phyloP scores from a whole-genome alignment of 768 basidiomycete species.

The Boletus reticulatus region DNA sequence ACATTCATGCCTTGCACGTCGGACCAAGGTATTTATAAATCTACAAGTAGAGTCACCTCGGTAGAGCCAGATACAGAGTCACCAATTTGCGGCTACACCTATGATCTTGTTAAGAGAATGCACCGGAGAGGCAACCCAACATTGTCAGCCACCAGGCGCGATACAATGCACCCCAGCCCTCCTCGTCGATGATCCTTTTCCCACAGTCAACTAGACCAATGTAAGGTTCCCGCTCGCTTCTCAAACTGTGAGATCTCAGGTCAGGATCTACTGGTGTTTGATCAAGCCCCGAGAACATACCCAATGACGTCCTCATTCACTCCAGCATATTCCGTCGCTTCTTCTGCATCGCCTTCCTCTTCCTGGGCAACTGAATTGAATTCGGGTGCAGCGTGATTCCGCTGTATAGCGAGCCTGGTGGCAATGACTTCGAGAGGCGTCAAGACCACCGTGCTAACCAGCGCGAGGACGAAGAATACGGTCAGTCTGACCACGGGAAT shows the following conservation, averaged over 20 bases:
- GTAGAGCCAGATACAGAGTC: not conserved
- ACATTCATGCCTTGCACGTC: no score
- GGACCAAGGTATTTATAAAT: no score
- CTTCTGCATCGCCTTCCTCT: slow-evolving; percentile 62
- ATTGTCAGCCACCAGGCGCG: slow-evolving; percentile 87
- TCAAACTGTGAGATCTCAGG: slow-evolving; percentile 43
- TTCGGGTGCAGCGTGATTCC: slow-evolving; percentile 75
- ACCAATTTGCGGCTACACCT: not conserved
- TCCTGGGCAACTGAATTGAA: slow-evolving; percentile 76
- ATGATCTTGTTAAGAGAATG: slow-evolving; percentile 35
- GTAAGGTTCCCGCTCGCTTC: slow-evolving; percentile 80
- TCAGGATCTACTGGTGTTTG: not conserved
- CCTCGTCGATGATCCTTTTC: slow-evolving; percentile 75
- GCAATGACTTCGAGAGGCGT: slow-evolving; percentile 80
- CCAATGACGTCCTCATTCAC: slow-evolving; percentile 83
- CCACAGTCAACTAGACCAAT: slow-evolving; percentile 70
- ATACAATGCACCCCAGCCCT: slow-evolving; percentile 71
- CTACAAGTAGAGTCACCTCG: not conserved
- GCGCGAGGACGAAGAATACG: slow-evolving; percentile 56
- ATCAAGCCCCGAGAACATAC: slow-evolving; percentile 36
- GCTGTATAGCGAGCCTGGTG: slow-evolving; percentile 77
- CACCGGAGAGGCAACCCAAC: slow-evolving; percentile 56
- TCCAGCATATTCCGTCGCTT: slow-evolving; percentile 60
- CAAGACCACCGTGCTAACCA: slow-evolving; percentile 56
- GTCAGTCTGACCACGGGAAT: slow-evolving; percentile 49